Evolutionary conservation across 768 basidiomycete genomes (phyloP).

Genomic region (Lactarius deliciosus): DNA sequence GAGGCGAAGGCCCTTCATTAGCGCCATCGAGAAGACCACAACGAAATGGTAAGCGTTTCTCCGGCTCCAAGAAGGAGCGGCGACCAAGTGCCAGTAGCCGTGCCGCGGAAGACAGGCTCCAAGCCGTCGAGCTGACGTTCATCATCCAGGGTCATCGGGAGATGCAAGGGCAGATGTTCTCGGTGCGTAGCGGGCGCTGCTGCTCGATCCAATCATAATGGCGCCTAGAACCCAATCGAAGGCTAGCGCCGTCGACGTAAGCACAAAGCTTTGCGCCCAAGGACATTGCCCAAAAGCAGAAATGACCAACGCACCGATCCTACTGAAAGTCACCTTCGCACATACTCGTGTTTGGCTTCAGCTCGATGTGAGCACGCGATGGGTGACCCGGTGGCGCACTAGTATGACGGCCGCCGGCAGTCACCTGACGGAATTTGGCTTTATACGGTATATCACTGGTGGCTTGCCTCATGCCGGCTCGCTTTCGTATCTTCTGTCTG

Average conservation of each 20-base stretch:
- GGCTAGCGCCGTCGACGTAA: constrained; percentile 22
- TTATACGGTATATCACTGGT: constrained; percentile 10
- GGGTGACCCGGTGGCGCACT: background rate
- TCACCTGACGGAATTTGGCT: constrained; percentile 27
- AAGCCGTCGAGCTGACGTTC: constrained; percentile 17
- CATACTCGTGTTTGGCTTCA: constrained; percentile 15
- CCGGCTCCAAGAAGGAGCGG: constrained; percentile 2
- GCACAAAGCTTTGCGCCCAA: background rate
- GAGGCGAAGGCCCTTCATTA: constrained; percentile 2
- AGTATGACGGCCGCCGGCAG: background rate
- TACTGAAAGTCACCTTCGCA: background rate
- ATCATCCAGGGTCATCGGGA: constrained; percentile 13
- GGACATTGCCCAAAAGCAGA: background rate
- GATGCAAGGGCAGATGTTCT: constrained; percentile 22
- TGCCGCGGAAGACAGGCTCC: constrained; percentile 6
- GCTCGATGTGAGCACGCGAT: constrained; percentile 12
- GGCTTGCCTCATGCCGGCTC: constrained; percentile 19
- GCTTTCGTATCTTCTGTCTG: constrained; percentile 7
- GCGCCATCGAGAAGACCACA: constrained; percentile 1
- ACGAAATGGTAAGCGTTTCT: background rate
- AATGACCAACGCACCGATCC: constrained; percentile 8
- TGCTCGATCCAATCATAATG: constrained; percentile 17
- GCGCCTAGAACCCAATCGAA: constrained; percentile 22
- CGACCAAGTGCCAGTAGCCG: background rate
- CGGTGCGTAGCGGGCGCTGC: constrained; percentile 19